Conservation (phyloP, 306 rosid genomes). For the Dryas alaskensis region DNA sequence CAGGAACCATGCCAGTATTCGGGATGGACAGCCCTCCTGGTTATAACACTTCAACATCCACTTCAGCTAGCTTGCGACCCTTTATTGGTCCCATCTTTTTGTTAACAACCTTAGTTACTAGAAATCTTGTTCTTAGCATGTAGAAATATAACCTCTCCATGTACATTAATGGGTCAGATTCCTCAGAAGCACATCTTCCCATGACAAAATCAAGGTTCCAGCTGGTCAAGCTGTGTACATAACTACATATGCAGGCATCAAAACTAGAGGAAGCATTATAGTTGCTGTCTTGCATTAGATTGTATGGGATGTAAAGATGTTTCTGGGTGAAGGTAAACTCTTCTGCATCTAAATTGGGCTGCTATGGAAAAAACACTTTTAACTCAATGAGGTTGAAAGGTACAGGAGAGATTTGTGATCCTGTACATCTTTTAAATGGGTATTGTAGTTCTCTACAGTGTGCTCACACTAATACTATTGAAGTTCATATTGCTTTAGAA, state of each 20-base stretch:
- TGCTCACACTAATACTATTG: background rate
- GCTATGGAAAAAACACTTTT: conserved; percentile 12
- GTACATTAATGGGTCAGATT: conserved; percentile 9
- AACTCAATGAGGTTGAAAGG: conserved; percentile 14
- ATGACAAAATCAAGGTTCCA: background rate
- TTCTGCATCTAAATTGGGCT: background rate
- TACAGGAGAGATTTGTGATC: conserved; percentile 17
- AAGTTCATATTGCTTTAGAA: conserved; percentile 4
- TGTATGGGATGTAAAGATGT: conserved; percentile 8
- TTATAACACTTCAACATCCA: conserved; percentile 38
- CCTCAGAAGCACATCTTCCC: conserved; percentile 16
- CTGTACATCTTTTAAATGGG: conserved; percentile 27
- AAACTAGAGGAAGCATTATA: conserved; percentile 19
- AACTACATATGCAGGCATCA: conserved; percentile 25
- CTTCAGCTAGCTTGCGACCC: conserved; percentile 45
- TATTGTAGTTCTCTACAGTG: conserved; percentile 9
- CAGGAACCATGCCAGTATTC: conserved; percentile 45
- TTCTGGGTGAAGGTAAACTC: conserved; percentile 1
- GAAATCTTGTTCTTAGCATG: conserved; percentile 25
- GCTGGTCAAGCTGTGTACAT: conserved; percentile 29
- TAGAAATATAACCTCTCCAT: conserved; percentile 24
- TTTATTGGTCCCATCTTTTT: conserved; percentile 45
- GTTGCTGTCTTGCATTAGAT: conserved; percentile 18
- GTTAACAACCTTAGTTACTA: conserved; percentile 33
- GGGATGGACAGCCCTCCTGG: conserved; percentile 54